phyloP scores from a whole-genome alignment of 306 rosid genomes.

The Ceratonia siliqua region DNA sequence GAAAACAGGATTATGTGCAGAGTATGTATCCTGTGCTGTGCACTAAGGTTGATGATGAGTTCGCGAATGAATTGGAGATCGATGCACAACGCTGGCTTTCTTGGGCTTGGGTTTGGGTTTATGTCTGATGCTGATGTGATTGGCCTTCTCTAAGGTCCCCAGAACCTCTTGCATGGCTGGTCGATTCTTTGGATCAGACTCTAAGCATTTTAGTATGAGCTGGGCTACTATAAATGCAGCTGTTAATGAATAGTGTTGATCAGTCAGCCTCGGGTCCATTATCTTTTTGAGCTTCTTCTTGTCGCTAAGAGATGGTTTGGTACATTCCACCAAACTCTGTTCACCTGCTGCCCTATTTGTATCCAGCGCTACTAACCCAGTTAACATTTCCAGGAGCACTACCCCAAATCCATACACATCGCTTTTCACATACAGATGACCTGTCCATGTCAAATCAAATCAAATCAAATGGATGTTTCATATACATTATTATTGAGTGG shows the following conservation, averaged over 20 bases:
- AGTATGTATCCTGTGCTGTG: too few species aligned
- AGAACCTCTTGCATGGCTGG: constrained; percentile 73
- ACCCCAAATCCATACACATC: constrained; percentile 94
- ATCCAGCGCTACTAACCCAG: constrained; percentile 66
- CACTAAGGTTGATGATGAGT: too few species aligned
- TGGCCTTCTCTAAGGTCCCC: constrained; percentile 37
- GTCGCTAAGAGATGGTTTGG: constrained; percentile 32
- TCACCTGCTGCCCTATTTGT: constrained; percentile 31
- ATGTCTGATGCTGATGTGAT: constrained; percentile 18
- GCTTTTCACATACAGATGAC: constrained; percentile 78
- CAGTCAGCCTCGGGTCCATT: constrained; percentile 59
- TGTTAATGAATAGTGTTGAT: constrained; percentile 29
- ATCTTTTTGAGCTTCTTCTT: constrained; percentile 50
- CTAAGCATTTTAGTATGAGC: constrained; percentile 56
- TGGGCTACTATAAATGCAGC: constrained; percentile 54
- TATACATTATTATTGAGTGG: too few species aligned
- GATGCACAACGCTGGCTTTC: constrained; percentile 9
- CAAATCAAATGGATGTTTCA: too few species aligned
- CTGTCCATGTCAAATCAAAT: too few species aligned
- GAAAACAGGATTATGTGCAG: too few species aligned
- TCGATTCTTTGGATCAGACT: constrained; percentile 54
- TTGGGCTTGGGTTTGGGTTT: constrained; percentile 38
- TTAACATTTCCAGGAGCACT: constrained; percentile 72
- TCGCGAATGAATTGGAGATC: not conserved
- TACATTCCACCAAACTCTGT: constrained; percentile 52